A percentile compares a stretch with the other conserved stretches of the same genome.
Conservation (phyloP, 116 monocot species). For the Dioscorea cayenensis region DNA sequence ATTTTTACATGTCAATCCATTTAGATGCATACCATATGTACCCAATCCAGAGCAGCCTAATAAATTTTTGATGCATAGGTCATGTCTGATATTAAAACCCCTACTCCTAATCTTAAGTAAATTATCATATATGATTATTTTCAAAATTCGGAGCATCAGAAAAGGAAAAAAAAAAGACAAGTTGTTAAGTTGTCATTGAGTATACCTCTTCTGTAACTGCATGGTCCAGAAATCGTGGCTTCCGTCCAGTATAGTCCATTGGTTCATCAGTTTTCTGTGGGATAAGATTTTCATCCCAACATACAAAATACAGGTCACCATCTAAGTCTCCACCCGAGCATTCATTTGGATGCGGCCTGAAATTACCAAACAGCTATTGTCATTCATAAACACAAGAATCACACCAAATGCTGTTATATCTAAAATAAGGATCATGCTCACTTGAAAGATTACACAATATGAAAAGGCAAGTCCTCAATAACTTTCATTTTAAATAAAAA, state of each 20-base stretch:
- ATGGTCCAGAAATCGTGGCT: conserved; percentile 76
- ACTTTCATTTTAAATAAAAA: background rate
- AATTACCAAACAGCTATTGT: background rate
- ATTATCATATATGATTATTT: too few species aligned
- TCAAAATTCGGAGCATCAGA: background rate
- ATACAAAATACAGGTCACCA: conserved; percentile 79
- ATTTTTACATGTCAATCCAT: too few species aligned
- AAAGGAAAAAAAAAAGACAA: background rate
- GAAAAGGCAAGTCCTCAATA: background rate
- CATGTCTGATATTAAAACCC: too few species aligned
- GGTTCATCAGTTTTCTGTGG: conserved; percentile 51
- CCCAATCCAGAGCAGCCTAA: too few species aligned
- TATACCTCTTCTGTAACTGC: conserved; percentile 66
- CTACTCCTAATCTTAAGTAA: too few species aligned
- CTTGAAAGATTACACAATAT: background rate
- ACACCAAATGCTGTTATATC: background rate
- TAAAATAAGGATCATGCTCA: background rate
- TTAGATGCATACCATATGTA: too few species aligned
- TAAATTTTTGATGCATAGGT: too few species aligned
- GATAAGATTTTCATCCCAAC: conserved; percentile 80
- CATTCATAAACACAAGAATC: background rate
- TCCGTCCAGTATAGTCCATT: conserved; percentile 78
- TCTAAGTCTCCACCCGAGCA: conserved; percentile 98
- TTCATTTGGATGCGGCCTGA: conserved; percentile 96
- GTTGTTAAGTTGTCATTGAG: background rate